Percentiles rank a stretch among this genome's conserved stretches.
Conservation (phyloP, 306 rosid genomes). For the Lagenaria siceraria region DNA sequence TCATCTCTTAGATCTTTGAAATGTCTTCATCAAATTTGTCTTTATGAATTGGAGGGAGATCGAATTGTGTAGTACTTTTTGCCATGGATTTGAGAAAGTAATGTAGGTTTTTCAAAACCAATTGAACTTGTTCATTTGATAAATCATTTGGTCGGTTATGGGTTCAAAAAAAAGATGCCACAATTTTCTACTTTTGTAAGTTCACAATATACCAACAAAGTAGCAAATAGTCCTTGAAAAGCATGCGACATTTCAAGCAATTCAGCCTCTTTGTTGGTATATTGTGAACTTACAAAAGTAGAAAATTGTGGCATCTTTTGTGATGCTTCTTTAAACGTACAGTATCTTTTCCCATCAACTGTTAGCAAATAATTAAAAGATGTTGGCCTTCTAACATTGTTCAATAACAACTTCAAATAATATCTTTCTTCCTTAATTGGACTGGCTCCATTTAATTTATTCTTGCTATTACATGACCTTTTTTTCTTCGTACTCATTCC, state of each 20-base stretch:
- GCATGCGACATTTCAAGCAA: background rate
- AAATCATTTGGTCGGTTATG: no score
- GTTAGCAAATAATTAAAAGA: background rate
- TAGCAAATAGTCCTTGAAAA: background rate
- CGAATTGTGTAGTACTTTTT: no score
- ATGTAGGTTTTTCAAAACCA: no score
- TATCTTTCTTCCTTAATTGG: background rate
- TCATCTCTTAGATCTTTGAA: no score
- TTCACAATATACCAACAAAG: no score
- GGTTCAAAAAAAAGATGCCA: no score
- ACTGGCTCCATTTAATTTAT: background rate
- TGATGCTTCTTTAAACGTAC: background rate
- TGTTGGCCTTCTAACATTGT: background rate
- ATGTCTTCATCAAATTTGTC: no score
- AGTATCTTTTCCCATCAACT: background rate
- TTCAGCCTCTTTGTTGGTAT: background rate
- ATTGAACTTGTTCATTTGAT: no score
- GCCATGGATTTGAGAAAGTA: no score
- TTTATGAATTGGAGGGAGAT: no score
- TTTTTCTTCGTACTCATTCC: background rate
- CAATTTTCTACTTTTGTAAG: no score
- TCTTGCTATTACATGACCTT: background rate
- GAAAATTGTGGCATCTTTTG: background rate
- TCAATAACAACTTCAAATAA: background rate
- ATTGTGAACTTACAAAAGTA: no score